Percentiles rank a stretch among this genome's conserved stretches.
These are phyloP conservation scores for Phytophthora idaei DNA, from an alignment of 352 stramenopile genomes.

Conservation along the genomic window DNA sequence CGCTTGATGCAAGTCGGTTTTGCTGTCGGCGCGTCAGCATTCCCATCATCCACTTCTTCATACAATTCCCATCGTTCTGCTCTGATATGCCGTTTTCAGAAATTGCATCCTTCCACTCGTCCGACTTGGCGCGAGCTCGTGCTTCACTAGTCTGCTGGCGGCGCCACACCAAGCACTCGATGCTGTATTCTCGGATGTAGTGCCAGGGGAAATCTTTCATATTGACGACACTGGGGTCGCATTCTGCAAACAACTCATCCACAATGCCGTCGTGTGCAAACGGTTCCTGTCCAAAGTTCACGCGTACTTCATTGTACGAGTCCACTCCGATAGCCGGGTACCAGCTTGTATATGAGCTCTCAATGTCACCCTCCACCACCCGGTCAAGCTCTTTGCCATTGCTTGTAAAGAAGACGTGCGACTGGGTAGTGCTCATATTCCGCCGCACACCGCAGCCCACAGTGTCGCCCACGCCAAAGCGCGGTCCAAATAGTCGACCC, in stretches of 20 bases:
- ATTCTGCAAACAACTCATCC: slow-evolving; percentile 63
- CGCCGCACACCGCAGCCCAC: slow-evolving; percentile 76
- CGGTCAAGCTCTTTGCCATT: slow-evolving; percentile 44
- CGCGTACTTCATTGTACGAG: slow-evolving; percentile 69
- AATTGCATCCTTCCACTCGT: slow-evolving; percentile 29
- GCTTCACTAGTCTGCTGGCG: slow-evolving; percentile 20
- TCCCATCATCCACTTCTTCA: slow-evolving; percentile 41
- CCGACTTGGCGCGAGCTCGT: slow-evolving; percentile 15
- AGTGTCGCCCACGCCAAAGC: slow-evolving; percentile 67
- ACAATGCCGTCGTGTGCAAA: slow-evolving; percentile 60
- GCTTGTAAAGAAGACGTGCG: slow-evolving; percentile 75
- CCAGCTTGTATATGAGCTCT: slow-evolving; percentile 52
- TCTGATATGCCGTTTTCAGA: slow-evolving; percentile 15
- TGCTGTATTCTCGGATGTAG: slow-evolving; percentile 46
- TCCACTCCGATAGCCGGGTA: slow-evolving; percentile 88
- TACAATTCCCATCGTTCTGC: slow-evolving; percentile 10
- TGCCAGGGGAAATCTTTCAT: slow-evolving; percentile 54
- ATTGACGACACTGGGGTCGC: slow-evolving; percentile 29
- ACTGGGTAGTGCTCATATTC: slow-evolving; percentile 38
- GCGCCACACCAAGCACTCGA: slow-evolving; percentile 36
- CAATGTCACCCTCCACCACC: slow-evolving; percentile 42
- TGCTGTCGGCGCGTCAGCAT: slow-evolving; percentile 41
- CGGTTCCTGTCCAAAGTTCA: slow-evolving; percentile 86
- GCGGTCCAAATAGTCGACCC: slow-evolving; percentile 60
- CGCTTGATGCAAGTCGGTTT: slow-evolving; percentile 38